Evolutionary conservation across 2,329 filamentous ascomycete genomes (phyloP).

Genomic region (Ophiosphaerella narmari): DNA sequence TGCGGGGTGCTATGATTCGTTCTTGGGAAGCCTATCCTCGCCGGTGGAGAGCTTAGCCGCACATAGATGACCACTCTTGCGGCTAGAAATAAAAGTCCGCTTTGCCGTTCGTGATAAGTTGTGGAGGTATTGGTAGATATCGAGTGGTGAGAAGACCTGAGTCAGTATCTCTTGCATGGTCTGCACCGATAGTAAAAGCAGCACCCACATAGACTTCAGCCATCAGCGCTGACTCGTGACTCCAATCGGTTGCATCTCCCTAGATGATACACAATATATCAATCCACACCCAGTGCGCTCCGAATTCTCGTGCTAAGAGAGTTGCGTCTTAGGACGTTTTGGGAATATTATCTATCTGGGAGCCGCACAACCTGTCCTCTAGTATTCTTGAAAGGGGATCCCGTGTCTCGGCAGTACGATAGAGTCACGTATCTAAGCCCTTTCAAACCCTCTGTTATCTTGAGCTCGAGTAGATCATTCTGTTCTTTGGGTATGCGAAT

Average conservation of each 20-base stretch:
- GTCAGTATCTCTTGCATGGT: neutral
- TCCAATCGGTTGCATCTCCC: conserved; percentile 1
- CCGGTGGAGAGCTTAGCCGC: neutral
- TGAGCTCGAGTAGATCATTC: too few species aligned
- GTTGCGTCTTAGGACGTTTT: too few species aligned
- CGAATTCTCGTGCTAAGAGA: too few species aligned
- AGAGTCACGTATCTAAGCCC: too few species aligned
- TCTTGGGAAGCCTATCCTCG: conserved; percentile 15
- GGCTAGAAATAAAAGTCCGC: neutral
- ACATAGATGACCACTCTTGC: neutral
- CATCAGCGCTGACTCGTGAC: conserved; percentile 8
- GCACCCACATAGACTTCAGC: conserved; percentile 8
- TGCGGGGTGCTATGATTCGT: conserved; percentile 11
- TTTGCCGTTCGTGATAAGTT: too few species aligned
- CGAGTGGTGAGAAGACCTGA: neutral
- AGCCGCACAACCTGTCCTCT: too few species aligned
- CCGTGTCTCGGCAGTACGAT: too few species aligned
- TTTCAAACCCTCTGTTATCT: too few species aligned
- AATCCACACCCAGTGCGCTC: neutral
- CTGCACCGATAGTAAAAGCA: conserved; percentile 10
- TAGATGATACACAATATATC: conserved; percentile 5
- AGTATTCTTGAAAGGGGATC: too few species aligned
- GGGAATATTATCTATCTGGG: too few species aligned
- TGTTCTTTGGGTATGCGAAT: too few species aligned
- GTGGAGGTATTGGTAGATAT: neutral